A percentile compares a stretch with the other conserved stretches of the same genome.
Conservation (phyloP, 163 green algal genomes). For the Prototheca wickerhamii region DNA sequence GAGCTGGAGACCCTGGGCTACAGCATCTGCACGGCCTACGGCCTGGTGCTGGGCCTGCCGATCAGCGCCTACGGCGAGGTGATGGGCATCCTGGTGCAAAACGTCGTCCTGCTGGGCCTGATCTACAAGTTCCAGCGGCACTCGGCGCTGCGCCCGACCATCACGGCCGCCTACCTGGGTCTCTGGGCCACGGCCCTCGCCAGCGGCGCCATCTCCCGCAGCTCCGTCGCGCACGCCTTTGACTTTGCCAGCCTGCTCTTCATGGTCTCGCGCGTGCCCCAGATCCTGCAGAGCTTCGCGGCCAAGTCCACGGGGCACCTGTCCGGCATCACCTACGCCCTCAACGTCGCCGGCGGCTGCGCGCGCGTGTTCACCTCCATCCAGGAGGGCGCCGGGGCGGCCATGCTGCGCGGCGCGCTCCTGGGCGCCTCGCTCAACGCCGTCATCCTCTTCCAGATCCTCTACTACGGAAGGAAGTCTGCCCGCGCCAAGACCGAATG, state of each 20-base stretch:
- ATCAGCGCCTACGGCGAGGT: constrained; percentile 82
- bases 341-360: constrained; percentile 54
- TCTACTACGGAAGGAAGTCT: constrained; percentile 10
- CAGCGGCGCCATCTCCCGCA: constrained; percentile 16
- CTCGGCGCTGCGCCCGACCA: constrained; percentile 6
- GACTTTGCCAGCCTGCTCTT: constrained; percentile 69
- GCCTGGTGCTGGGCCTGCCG: constrained; percentile 57
- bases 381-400: constrained; percentile 53
- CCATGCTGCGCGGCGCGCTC: constrained; percentile 64
- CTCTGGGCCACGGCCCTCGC: constrained; percentile 11
- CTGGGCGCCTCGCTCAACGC: constrained; percentile 33
- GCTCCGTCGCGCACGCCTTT: constrained; percentile 32
- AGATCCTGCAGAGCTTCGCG: constrained; percentile 22
- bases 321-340: constrained; percentile 42
- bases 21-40: constrained; percentile 68
- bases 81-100: constrained; percentile 56
- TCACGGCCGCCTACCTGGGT: constrained; percentile 16
- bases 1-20: constrained; percentile 78
- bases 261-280: constrained; percentile 53
- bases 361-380: constrained; percentile 74
- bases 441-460: constrained; percentile 24
- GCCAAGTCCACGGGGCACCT: constrained; percentile 64
- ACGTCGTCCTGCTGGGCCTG: constrained; percentile 65
- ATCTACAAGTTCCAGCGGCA: constrained; percentile 59
- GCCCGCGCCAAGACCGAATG: constrained; percentile 7